phyloP scores from a whole-genome alignment of 306 rosid genomes.

The Cercis canadensis region DNA sequence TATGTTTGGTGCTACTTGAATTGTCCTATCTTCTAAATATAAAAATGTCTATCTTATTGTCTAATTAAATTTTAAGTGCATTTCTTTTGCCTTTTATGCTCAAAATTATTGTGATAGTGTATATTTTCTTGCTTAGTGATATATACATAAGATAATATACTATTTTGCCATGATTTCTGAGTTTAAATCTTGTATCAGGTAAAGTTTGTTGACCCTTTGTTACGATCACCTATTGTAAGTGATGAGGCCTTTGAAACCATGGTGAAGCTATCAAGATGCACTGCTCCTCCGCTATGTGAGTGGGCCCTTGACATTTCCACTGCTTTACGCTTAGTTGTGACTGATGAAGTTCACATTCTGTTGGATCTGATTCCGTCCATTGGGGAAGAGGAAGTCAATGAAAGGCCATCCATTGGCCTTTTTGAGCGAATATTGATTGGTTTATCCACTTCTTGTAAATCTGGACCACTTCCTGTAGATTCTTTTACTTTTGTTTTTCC shows the following conservation, averaged over 20 bases:
- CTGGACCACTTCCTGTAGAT: slow-evolving; percentile 95
- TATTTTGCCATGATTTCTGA: slow-evolving; percentile 2
- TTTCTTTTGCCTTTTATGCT: not conserved
- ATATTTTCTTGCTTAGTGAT: not conserved
- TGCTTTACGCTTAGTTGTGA: slow-evolving; percentile 80
- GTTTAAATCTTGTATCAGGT: slow-evolving; percentile 64
- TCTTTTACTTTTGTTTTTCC: slow-evolving; percentile 95
- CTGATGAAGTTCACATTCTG: slow-evolving; percentile 66
- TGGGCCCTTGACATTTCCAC: slow-evolving; percentile 95
- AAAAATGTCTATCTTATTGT: not conserved
- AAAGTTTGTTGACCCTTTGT: slow-evolving; percentile 80
- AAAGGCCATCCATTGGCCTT: slow-evolving; percentile 59
- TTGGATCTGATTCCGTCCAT: slow-evolving; percentile 64
- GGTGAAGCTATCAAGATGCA: slow-evolving; percentile 86
- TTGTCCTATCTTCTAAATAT: slow-evolving; percentile 20
- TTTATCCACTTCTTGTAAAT: slow-evolving; percentile 82
- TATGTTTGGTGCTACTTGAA: slow-evolving; percentile 35
- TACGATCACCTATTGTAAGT: slow-evolving; percentile 81
- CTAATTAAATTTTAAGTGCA: slow-evolving; percentile 22
- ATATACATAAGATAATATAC: not conserved
- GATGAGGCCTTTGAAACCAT: slow-evolving; percentile 89
- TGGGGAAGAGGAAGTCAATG: slow-evolving; percentile 64
- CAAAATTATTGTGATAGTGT: not conserved
- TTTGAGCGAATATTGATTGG: slow-evolving; percentile 81
- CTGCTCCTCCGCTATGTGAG: slow-evolving; percentile 83